Conservation (phyloP, 208 protist genomes). For the Phytomonas serpens region DNA sequence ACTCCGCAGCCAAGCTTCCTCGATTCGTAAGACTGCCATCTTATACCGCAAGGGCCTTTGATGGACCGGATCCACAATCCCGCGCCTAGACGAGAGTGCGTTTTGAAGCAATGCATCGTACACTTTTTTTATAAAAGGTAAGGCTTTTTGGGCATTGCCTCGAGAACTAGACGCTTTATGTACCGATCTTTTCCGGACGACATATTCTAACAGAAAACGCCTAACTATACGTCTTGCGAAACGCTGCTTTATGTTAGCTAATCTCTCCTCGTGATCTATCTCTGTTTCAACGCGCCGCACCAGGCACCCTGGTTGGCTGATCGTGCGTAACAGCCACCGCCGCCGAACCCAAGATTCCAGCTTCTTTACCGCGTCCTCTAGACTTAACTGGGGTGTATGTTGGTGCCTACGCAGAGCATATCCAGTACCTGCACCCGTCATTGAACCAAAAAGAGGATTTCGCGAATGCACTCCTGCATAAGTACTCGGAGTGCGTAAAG, state of each 20-base stretch:
- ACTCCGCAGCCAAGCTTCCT: slow-evolving; percentile 32
- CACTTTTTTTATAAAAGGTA: not conserved
- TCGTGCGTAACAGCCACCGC: not conserved
- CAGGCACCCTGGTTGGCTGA: not conserved
- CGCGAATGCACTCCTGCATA: not conserved
- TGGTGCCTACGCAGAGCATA: not conserved
- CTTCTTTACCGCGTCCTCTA: not conserved
- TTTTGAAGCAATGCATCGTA: not conserved
- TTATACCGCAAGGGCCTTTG: not conserved
- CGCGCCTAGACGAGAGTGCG: not conserved
- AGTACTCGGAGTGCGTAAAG: not conserved
- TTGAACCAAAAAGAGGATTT: not conserved
- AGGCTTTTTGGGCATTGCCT: not conserved
- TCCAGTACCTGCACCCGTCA: not conserved
- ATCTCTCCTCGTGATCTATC: not conserved
- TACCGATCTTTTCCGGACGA: not conserved
- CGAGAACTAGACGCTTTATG: not conserved
- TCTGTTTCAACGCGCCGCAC: not conserved
- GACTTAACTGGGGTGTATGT: not conserved
- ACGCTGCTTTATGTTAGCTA: not conserved
- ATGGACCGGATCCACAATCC: not conserved
- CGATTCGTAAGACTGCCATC: slow-evolving; percentile 26
- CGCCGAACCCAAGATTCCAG: not conserved
- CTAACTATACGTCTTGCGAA: not conserved
- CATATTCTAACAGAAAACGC: not conserved